Evolutionary conservation across 345 rosid species (phyloP).

Genomic region (Boechera retrofracta): DNA sequence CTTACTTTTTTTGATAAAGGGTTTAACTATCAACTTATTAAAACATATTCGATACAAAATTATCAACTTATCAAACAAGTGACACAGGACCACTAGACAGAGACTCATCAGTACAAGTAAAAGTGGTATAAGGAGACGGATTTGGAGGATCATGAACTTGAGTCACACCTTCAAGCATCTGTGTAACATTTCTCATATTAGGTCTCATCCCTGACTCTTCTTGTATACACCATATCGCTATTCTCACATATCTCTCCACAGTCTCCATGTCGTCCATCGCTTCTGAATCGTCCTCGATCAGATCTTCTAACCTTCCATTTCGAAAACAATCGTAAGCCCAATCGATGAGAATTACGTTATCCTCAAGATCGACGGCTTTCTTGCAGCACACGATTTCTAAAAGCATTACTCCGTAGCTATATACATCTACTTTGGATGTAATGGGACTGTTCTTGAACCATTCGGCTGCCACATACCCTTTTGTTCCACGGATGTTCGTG

Average conservation of each 20-base stretch:
- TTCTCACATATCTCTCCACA: constrained; percentile 54
- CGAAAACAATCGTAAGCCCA: constrained; percentile 60
- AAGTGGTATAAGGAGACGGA: constrained; percentile 19
- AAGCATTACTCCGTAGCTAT: constrained; percentile 48
- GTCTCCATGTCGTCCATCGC: constrained; percentile 45
- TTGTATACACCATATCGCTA: constrained; percentile 66
- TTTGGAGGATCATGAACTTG: constrained; percentile 47
- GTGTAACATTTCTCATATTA: constrained; percentile 51
- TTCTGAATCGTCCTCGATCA: constrained; percentile 52
- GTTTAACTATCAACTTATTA: background rate
- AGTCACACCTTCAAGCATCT: constrained; percentile 51
- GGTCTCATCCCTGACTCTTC: constrained; percentile 58
- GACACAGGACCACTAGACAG: background rate
- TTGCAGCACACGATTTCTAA: constrained; percentile 47
- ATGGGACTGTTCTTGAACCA: constrained; percentile 55
- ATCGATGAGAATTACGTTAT: constrained; percentile 34
- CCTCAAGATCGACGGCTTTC: constrained; percentile 40
- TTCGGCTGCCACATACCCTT: constrained; percentile 56
- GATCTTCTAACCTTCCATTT: constrained; percentile 34
- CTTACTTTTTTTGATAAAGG: too few relatives aligned
- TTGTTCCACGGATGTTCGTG: constrained; percentile 50
- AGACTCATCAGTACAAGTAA: constrained; percentile 8
- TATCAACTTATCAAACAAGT: constrained; percentile 10
- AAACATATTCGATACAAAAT: background rate
- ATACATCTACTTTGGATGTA: constrained; percentile 47